These are phyloP conservation scores for Fusarium sp. DNA, from an alignment of 2,329 filamentous ascomycete genomes.

Conservation along the genomic window DNA sequence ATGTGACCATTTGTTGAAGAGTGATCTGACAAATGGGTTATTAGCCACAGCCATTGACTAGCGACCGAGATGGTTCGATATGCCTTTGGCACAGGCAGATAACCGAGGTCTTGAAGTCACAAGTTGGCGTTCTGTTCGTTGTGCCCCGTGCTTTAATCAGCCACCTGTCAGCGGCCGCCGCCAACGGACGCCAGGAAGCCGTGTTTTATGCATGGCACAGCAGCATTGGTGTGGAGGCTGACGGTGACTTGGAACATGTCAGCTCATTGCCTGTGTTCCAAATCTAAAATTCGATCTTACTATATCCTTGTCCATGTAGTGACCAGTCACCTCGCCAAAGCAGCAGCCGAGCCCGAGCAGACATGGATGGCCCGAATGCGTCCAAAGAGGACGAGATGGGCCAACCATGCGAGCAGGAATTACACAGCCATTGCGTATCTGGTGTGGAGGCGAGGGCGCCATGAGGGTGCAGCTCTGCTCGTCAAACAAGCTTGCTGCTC, in stretches of 20 bases:
- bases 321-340: conserved; percentile 30
- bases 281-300: conserved; percentile 42
- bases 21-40: conserved; percentile 31
- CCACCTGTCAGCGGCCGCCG: conserved; percentile 39
- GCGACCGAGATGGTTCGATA: conserved; percentile 27
- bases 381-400: conserved; percentile 13
- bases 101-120: conserved; percentile 31
- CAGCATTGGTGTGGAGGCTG: conserved; percentile 32
- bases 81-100: conserved; percentile 29
- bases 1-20: conserved; percentile 28
- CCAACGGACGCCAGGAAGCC: conserved; percentile 33
- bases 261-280: conserved; percentile 40
- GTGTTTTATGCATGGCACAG: conserved; percentile 18
- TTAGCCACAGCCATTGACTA: conserved; percentile 17
- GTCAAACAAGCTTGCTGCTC: conserved; percentile 13
- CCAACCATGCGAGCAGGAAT: conserved; percentile 27
- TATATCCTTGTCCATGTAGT: conserved; percentile 27
- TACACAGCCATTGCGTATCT: conserved; percentile 28
- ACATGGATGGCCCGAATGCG: conserved; percentile 3
- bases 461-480: conserved; percentile 5
- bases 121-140: conserved; percentile 8
- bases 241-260: conserved; percentile 30
- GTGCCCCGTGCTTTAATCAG: conserved; percentile 27
- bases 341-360: conserved; percentile 21
- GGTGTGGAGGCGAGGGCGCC: conserved; percentile 13